phyloP scores from a whole-genome alignment of 1,139 yeast species.

The Hyphopichia khmerensis region DNA sequence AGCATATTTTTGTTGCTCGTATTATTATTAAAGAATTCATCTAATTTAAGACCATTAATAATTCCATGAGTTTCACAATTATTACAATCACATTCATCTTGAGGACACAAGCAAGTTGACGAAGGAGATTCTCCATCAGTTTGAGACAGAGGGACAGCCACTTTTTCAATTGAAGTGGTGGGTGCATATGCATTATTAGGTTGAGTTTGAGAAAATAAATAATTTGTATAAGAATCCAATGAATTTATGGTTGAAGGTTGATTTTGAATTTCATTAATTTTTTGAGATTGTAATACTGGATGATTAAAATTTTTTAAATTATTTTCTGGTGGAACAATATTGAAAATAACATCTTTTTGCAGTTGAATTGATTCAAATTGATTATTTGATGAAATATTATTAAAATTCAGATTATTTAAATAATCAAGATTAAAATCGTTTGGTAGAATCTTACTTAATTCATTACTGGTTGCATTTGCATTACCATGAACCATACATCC shows the following conservation, averaged over 20 bases:
- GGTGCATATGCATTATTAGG: too few species aligned
- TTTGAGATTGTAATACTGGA: not conserved
- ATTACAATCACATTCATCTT: slow-evolving; percentile 48
- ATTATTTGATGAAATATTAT: not conserved
- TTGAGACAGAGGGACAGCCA: not conserved
- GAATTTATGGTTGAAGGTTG: not conserved
- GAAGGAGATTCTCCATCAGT: slow-evolving; percentile 2
- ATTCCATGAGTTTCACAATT: slow-evolving; percentile 59
- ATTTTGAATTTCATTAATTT: too few species aligned
- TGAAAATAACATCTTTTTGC: not conserved
- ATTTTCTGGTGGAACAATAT: not conserved
- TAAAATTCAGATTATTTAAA: slow-evolving; percentile 4
- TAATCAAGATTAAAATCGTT: slow-evolving; percentile 8
- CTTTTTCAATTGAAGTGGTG: too few species aligned
- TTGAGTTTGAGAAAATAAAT: slow-evolving; percentile 1
- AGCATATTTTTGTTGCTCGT: not conserved
- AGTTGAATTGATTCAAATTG: not conserved
- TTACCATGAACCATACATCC: slow-evolving; percentile 49
- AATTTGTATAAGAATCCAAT: slow-evolving; percentile 1
- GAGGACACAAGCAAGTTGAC: slow-evolving; percentile 39
- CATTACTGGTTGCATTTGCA: slow-evolving; percentile 14
- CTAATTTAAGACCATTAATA: slow-evolving; percentile 46
- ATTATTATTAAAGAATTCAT: slow-evolving; percentile 27
- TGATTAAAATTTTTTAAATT: not conserved
- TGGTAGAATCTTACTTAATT: slow-evolving; percentile 9